Percentiles rank a stretch among this genome's conserved stretches.
phyloP scores from a whole-genome alignment of 352 stramenopile genomes.

The Phytophthora hybrid region DNA sequence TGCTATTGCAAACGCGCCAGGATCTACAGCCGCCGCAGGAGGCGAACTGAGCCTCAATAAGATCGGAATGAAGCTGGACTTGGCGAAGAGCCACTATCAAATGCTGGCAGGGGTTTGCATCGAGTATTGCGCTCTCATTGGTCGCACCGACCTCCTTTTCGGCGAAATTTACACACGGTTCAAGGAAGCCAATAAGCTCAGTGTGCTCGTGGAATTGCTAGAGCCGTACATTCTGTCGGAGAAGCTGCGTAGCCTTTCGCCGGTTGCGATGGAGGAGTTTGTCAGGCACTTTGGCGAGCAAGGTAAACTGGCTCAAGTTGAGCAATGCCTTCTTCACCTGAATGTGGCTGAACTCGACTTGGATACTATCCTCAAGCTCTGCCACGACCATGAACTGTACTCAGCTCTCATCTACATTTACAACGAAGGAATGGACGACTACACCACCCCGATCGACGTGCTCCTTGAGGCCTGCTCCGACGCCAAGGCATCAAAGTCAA shows the following conservation, averaged over 20 bases:
- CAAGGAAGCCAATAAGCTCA: slow-evolving; percentile 80
- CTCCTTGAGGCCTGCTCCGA: slow-evolving; percentile 84
- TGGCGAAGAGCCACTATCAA: slow-evolving; percentile 95
- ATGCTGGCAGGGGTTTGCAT: slow-evolving; percentile 97
- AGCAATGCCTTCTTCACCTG: slow-evolving; percentile 95
- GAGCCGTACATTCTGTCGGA: slow-evolving; percentile 96
- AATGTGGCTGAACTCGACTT: slow-evolving; percentile 95
- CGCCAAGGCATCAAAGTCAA: slow-evolving; percentile 49
- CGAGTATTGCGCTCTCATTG: slow-evolving; percentile 94
- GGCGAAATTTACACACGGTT: slow-evolving; percentile 90
- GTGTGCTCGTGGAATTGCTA: slow-evolving; percentile 94
- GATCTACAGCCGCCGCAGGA: slow-evolving; percentile 42
- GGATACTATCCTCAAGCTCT: slow-evolving; percentile 94
- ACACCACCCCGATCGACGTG: slow-evolving; percentile 91
- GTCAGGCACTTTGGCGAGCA: slow-evolving; percentile 92
- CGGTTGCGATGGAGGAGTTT: slow-evolving; percentile 94
- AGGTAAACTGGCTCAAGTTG: slow-evolving; percentile 89
- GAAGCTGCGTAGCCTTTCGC: slow-evolving; percentile 92
- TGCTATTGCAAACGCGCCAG: slow-evolving; percentile 85
- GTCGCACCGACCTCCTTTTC: slow-evolving; percentile 86
- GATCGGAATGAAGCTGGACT: slow-evolving; percentile 83
- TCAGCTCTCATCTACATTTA: slow-evolving; percentile 96
- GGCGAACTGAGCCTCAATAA: slow-evolving; percentile 60
- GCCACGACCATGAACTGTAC: slow-evolving; percentile 92
- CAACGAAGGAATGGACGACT: slow-evolving; percentile 94